Base-by-base conservation (phyloP, 768 basidiomycete species). In the Pisolithus tinctorius region DNA sequence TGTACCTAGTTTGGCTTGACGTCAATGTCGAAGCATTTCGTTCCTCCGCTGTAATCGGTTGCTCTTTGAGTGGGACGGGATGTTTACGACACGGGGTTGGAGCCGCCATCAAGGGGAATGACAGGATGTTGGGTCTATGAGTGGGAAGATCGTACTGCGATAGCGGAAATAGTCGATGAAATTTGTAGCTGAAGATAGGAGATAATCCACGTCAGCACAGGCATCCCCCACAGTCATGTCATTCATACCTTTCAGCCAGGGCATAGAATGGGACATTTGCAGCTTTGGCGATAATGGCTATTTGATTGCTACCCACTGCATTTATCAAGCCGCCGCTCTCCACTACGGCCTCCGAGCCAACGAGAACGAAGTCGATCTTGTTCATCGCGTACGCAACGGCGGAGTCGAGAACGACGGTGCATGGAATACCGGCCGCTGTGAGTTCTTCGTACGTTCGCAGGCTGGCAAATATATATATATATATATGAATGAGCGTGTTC, bases 381-480 rank as follows among this genome's bases (percentile, higher is more conserved):
- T 95, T 91, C 88, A 99, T 97, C 59, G 91, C 83, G 71, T 97
- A 98, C 37, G 92, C 92, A 4, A 98, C 94, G 1, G 95, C 93
- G 13, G 92, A 92, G 70, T 99, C 96, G 52, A 98, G 80, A 10
- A 99, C 86, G 49, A 98, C 86, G 14, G 89, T 92, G 69, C 90
- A 92, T 11, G 94, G 93, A 51, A 99, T 88, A 9, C 93, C 93
- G n/a, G 83, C 88, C 37, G 85, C 83, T 20, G 85, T 86, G 45
- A 98, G 76, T 48, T 82, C 77, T 58, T 93, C 84, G 61, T 89
- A 86, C n/a, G 96, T 97, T 69, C 87, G 90, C 64, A 94, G 77
- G 51, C 94, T 95, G 68, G 55, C 56, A 48, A 2, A 38, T 11
- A 48, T 3, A 38, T 11, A 13, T 25, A 20, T 47, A 55, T 23